Evolutionary conservation across 2,329 filamentous ascomycete species (phyloP), one percentile per base, ranked within the genome.

Genomic region (Myriosclerotinia duriaeana): DNA sequence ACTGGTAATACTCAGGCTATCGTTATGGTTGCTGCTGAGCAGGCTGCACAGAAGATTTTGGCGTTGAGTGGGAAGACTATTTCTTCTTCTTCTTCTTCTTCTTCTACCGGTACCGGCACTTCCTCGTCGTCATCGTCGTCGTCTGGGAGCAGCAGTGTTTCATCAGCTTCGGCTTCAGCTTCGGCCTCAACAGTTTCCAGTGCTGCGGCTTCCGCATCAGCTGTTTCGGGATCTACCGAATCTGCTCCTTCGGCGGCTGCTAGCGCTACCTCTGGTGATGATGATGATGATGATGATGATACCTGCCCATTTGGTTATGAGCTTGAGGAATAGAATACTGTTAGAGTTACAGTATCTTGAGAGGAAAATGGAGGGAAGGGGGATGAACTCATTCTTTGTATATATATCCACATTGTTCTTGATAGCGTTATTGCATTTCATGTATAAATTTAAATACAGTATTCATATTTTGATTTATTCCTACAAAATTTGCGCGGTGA

Each of bases 1-100:
- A 88, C 87, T 0, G 85, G 87, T 30, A 91, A 91, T 77, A 89
- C 88, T 2, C 84, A 86, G 55, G 84, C 86, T 1, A 83, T 85
- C 60, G 84, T 89, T 71, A 86, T 89, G 76, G 81, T 87, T 50
- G 85, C 82, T n/a, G 84, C 87, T n/a, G 88, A 89, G 79, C 82
- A 83, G 53, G 87, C 87, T 11, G 82, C 82, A 5, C 80, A 80
- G 70, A 82, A 78, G 71, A 84, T 84, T 68, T 71, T 85, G 22
- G 80, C 79, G 22, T 71, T 83, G 44, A 30, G 42, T 20, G 63
- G 63, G n/a, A 17, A 59, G 34, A 65, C 63, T 22, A 65, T 65
- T 30, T 48, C 53, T 8, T 30, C 48, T 36, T 50, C 46, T 20
- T 11, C n/a, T 30, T 48, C 53, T 8, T 30, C 48, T 36, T 50